These are phyloP conservation scores for Boletus nobilissimus DNA, from an alignment of 1,284 basidiomycete species.

Conservation along the genomic window DNA sequence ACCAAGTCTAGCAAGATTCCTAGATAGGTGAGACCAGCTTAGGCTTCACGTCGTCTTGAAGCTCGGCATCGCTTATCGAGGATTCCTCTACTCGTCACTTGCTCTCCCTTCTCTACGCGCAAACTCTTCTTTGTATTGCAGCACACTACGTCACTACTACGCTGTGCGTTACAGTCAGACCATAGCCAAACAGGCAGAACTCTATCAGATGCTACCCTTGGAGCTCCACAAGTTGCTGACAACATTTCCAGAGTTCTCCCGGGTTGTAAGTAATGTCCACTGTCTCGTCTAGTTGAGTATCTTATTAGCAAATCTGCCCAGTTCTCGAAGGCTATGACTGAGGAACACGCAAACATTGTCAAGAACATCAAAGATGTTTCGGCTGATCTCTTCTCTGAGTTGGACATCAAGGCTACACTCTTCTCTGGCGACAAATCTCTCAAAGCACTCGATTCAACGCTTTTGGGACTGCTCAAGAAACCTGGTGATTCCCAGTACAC, in stretches of 20 bases:
- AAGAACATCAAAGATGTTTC: constrained; percentile 18
- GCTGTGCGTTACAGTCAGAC: no score
- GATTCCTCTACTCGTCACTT: no score
- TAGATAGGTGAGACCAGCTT: no score
- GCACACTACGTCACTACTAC: no score
- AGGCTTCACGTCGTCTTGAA: no score
- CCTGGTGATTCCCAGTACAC: constrained; percentile 1
- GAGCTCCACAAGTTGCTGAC: background rate
- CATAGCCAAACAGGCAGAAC: constrained; percentile 8
- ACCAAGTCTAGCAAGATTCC: no score
- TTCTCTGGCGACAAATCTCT: constrained; percentile 7
- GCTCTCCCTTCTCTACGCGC: no score
- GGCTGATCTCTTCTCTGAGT: background rate
- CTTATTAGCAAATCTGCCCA: background rate
- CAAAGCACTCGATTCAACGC: constrained; percentile 1
- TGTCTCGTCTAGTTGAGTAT: no score
- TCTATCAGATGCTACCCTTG: constrained; percentile 4
- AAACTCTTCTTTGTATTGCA: no score
- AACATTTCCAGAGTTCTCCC: background rate
- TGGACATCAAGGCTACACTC: background rate
- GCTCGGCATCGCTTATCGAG: no score
- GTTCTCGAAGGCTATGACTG: constrained; percentile 10
- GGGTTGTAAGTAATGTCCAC: background rate
- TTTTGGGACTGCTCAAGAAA: constrained; percentile 15
- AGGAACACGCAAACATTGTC: constrained; percentile 11